A percentile compares a stretch with the other conserved stretches of the same genome.
These are phyloP conservation scores for Betula pendula DNA, from an alignment of 306 rosid genomes.

Conservation along the genomic window DNA sequence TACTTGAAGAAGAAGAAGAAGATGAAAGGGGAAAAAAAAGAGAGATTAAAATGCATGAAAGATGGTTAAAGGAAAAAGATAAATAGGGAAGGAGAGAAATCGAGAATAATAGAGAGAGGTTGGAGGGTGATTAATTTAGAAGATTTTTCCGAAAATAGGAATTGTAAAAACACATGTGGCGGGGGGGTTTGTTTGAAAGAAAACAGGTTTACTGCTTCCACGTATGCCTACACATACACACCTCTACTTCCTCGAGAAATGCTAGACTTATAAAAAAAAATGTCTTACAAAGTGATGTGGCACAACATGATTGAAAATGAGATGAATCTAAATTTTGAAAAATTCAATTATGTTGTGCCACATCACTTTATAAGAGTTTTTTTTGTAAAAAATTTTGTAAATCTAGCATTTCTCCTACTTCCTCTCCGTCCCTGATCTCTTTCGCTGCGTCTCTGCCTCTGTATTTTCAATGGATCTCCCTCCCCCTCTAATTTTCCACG, in stretches of 20 bases:
- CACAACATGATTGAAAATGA: too few species aligned
- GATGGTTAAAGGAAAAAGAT: not conserved
- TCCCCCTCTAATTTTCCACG: too few species aligned
- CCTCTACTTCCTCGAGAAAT: too few species aligned
- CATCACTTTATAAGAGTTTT: too few species aligned
- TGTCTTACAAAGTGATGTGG: too few species aligned
- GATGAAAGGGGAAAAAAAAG: too few species aligned
- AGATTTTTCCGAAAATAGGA: constrained; percentile 11
- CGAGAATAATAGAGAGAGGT: not conserved
- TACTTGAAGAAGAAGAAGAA: not conserved
- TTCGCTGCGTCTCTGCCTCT: not conserved
- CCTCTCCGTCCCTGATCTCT: not conserved
- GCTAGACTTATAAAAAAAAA: too few species aligned
- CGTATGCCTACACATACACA: not conserved
- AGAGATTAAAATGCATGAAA: not conserved
- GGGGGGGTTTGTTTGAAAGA: not conserved
- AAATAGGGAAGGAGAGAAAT: not conserved
- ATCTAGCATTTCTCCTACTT: too few species aligned
- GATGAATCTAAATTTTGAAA: too few species aligned
- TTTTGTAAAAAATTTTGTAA: too few species aligned
- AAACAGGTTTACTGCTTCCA: constrained; percentile 7
- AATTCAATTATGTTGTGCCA: too few species aligned
- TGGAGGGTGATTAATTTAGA: not conserved
- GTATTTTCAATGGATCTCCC: not conserved
- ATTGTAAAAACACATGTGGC: not conserved